These are phyloP conservation scores for Candida sojae DNA, from an alignment of 1,139 yeast genomes.

Conservation along the genomic window DNA sequence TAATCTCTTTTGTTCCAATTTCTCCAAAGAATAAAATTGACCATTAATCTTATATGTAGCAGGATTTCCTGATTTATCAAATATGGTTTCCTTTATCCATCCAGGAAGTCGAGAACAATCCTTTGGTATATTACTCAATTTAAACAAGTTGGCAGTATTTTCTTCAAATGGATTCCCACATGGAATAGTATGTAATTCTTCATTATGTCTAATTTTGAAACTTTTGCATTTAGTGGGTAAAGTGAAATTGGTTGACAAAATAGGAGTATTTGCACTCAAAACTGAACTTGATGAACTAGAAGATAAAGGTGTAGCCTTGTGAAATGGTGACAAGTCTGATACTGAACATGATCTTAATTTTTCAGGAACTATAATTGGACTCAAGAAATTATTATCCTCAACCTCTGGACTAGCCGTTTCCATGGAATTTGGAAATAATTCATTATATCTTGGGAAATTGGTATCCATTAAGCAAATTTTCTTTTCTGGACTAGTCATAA, in stretches of 20 bases:
- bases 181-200: conserved; percentile 24
- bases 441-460: conserved; percentile 17
- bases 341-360: conserved; percentile 13
- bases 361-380: conserved; percentile 14
- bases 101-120: conserved; percentile 14
- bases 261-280: conserved; percentile 21
- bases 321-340: conserved; percentile 10
- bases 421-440: conserved; percentile 11
- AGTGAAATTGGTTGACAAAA: conserved; percentile 28
- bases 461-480: conserved; percentile 16
- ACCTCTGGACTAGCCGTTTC: conserved; percentile 6
- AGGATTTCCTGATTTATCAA: conserved; percentile 10
- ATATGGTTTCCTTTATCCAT: conserved; percentile 17
- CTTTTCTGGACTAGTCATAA: conserved; percentile 4
- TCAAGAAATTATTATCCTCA: conserved; percentile 12
- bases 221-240: conserved; percentile 24
- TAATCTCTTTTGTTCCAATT: conserved; percentile 32
- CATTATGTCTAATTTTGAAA: conserved; percentile 46
- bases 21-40: conserved; percentile 29
- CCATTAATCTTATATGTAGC: conserved; percentile 22
- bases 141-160: conserved; percentile 11
- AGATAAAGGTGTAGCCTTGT: conserved; percentile 4
- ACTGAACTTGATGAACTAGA: conserved; percentile 8
- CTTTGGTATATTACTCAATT: conserved; percentile 12
- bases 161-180: conserved; percentile 8